Base-by-base conservation (phyloP, 2,329 filamentous ascomycete genomes). In the Emergomyces africanus region DNA sequence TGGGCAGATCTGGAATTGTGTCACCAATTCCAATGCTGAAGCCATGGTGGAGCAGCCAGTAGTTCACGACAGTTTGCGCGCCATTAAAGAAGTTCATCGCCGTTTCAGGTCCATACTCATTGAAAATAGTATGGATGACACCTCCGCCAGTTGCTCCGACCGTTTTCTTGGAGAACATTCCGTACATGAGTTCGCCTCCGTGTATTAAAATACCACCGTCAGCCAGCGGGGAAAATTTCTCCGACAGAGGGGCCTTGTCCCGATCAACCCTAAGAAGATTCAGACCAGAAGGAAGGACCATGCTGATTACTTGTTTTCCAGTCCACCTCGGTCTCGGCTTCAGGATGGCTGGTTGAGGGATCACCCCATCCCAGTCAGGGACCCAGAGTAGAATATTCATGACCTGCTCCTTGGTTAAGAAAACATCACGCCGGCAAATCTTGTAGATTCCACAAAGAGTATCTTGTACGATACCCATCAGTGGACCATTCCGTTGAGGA, bases 391-490 rank as follows among this genome's bases (percentile, higher is more conserved):
- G 87, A 66, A 95, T 82, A 72, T 96, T 95, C 90, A 96, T 97
- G 64, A 99, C 88, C 71, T 91, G 81, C 66, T 96, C 88, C 72
- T 92, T 91, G 60, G 84, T 87, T 61, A 99, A 77, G 76, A 99
- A 96, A 35, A 89, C 85, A 72, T 99, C 94, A 71, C 91, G 86
- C 66, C 90, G 88, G 68, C 88, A 96, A 66, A 99, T 85, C 78
- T 99, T 99, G 83, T 96, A 99, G 49, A 90, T 87, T 75, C 95
- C 94, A 65, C 91, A 94, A 61, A 99, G 81, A 28, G 92, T 96
- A 74, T 99, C 94, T 73, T 99, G 94, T 25, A 99, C 94, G 66
- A 99, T 97, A 84, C 95, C 95, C 95, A 99, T 99, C 59, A 99
- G 81, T 53, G 94, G 95, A 60, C 89, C 88, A 75, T 99, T 99